Base-by-base conservation (phyloP, 2,329 filamentous ascomycete genomes). In the Periglandula ipomoeae region DNA sequence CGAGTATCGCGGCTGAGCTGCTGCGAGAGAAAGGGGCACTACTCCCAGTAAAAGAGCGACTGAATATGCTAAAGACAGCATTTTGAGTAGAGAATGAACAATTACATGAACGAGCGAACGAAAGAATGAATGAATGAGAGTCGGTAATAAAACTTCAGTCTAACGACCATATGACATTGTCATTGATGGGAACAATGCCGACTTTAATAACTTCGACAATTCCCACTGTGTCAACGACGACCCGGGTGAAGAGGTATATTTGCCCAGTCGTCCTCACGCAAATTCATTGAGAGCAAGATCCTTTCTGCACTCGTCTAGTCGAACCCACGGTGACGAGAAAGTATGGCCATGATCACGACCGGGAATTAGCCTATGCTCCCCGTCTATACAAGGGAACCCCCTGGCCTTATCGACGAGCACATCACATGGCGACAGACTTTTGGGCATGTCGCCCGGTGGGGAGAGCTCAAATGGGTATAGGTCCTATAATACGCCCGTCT, bases 31-130 rank as follows among this genome's bases (percentile, higher is more conserved):
- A n/a, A 27, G 34, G 41, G 30, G 30, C 13, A 42, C 49, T 24
- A 34, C 26, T 30, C 46, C 49, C 42, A 51, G 46, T 9, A 46
- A 27, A 35, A 51, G 35, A 43, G 46, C 42, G 20, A 32, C 41
- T 11, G 30, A 23, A 34, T 42, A 37, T 15, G 49, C 41, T 26
- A 32, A 15, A 5, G 46, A 39, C 13, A 46, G 30, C 46, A 44
- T 48, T 26, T 9, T 24, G 44, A 26, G 19, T 22, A 45, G 11
- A 10, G 35, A 11, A 20, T 9, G 35, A 1, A 0, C 9, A 19
- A 17, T 3, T 40, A 13, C 8, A 8, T 40, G 37, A 23, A 39
- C 17, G 5, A 35, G 5, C 8, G 3, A 11, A 13, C 13, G 15
- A n/a, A 35, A 5, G 34, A 37, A 15, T 2, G 30, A 37, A 22